Base-by-base conservation (phyloP, 495 filamentous ascomycete genomes). In the Xylaria bambusicola region DNA sequence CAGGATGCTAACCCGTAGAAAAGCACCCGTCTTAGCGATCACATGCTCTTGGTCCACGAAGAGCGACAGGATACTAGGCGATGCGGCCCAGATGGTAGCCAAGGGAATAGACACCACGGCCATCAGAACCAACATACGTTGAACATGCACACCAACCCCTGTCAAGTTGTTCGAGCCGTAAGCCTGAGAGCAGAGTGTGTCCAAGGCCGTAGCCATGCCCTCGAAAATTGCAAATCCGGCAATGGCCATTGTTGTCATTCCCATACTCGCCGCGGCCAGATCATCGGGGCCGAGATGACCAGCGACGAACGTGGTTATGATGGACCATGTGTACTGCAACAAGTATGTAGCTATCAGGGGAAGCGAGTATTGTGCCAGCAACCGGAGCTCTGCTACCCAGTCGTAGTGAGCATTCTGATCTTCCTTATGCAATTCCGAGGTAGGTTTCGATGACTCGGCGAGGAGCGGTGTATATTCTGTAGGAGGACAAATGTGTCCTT, bases 111-210 rank as follows among this genome's bases (percentile, higher is more conserved):
- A 84, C 52, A 86, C 77, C 1, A 79, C 50, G 75, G 78, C 82
- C 26, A 91, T 79, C 68, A 91, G 88, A 62, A 75, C 77, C 18
- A 81, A 58, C 88, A 91, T 91, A 27, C 86, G 79, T 67, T 91
- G 86, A 60, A 88, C 80, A 60, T 91, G 88, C 48, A 92, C 66
- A 3, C 88, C 88, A 5, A 92, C 88, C 6, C 89, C 73, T 57
- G 82, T 80, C 61, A 80, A 87, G 59, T 79, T 82, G 2, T 88
- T 88, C 10, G 86, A 88, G 21, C 88, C 88, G 66, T 89, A 92
- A 0, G 88, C 87, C 70, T 92, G 88, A 0, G 88, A 82, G 66
- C 88, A 91, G 6, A 92, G 80, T 0, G 88, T 92, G 67, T 92
- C 88, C 21, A 92, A 74, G 56, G 83, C 85, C 10, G 88, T 92